Percentiles rank a stretch among this genome's conserved stretches.
These are phyloP conservation scores for Ensete glaucum DNA, from an alignment of 176 grass and related monocot genomes.

Conservation along the genomic window DNA sequence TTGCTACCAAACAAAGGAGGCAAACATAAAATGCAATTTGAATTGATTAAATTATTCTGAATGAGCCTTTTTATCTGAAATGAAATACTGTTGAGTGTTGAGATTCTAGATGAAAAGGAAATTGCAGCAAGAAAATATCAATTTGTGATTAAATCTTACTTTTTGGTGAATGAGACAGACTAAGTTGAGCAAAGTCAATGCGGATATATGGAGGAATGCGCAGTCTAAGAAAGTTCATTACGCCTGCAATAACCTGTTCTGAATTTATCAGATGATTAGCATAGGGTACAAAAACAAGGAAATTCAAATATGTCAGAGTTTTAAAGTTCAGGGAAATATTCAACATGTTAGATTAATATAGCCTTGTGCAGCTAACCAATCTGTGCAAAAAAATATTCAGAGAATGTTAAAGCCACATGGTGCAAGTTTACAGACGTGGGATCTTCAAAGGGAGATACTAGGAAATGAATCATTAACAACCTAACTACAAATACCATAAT, in stretches of 20 bases:
- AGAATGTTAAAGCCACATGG: not conserved
- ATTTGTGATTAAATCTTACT: slow-evolving; percentile 42
- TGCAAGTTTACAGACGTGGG: not conserved
- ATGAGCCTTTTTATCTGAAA: not conserved
- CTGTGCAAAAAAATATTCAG: not conserved
- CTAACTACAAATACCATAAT: not conserved
- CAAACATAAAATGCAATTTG: not conserved
- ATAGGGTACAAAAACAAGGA: not conserved
- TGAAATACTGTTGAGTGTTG: not conserved
- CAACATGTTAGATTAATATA: not conserved
- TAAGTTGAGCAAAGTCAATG: slow-evolving; percentile 66
- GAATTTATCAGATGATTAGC: slow-evolving; percentile 9
- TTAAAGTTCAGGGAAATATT: not conserved
- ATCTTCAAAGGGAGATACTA: not conserved
- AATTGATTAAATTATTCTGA: not conserved
- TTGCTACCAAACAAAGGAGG: too few species aligned
- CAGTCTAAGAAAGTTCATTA: slow-evolving; percentile 62
- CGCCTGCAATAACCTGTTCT: slow-evolving; percentile 61
- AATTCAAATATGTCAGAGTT: not conserved
- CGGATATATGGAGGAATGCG: slow-evolving; percentile 76
- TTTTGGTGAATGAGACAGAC: slow-evolving; percentile 62
- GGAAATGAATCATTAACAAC: not conserved
- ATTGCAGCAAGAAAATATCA: not conserved
- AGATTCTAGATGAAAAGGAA: not conserved
- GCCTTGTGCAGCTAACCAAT: not conserved